These are phyloP conservation scores for Pseudevernia furfuracea DNA, from an alignment of 495 filamentous ascomycete genomes.

Conservation along the genomic window DNA sequence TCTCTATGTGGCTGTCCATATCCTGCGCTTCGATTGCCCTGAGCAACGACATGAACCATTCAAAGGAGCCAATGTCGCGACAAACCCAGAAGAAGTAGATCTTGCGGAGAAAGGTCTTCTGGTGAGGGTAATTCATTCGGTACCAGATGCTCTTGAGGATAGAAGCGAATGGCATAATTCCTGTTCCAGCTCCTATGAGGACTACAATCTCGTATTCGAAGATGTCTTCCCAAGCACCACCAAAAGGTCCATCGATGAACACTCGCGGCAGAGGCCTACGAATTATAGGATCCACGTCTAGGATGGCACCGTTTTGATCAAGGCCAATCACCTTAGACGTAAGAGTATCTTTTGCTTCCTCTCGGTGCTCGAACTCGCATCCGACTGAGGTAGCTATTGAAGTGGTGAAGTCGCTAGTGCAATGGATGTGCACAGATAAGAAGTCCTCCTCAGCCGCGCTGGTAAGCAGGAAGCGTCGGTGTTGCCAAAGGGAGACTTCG, in stretches of 20 bases:
- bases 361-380: slow-evolving; percentile 50
- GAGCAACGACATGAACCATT: slow-evolving; percentile 74
- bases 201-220: slow-evolving; percentile 70
- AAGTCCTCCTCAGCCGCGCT: slow-evolving; percentile 77
- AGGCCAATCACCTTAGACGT: slow-evolving; percentile 51
- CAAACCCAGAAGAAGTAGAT: slow-evolving; percentile 86
- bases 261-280: slow-evolving; percentile 63
- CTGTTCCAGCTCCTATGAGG: slow-evolving; percentile 63
- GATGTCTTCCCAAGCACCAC: slow-evolving; percentile 66
- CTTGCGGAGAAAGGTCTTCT: slow-evolving; percentile 64
- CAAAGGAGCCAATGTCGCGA: slow-evolving; percentile 68
- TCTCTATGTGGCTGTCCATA: slow-evolving; percentile 71
- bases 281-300: slow-evolving; percentile 58
- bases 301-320: slow-evolving; percentile 44
- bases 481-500: slow-evolving; percentile 71
- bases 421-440: slow-evolving; percentile 70
- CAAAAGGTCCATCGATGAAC: slow-evolving; percentile 72
- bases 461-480: slow-evolving; percentile 72
- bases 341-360: slow-evolving; percentile 33
- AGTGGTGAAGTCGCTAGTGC: slow-evolving; percentile 62
- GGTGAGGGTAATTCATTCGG: slow-evolving; percentile 71
- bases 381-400: slow-evolving; percentile 56
- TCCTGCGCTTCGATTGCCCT: slow-evolving; percentile 78
- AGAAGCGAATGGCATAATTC: slow-evolving; percentile 67
- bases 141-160: slow-evolving; percentile 83